Evolutionary conservation across 768 basidiomycete genomes (phyloP), one percentile per base, ranked within the genome.

Genomic region (Mycena kentingensis): DNA sequence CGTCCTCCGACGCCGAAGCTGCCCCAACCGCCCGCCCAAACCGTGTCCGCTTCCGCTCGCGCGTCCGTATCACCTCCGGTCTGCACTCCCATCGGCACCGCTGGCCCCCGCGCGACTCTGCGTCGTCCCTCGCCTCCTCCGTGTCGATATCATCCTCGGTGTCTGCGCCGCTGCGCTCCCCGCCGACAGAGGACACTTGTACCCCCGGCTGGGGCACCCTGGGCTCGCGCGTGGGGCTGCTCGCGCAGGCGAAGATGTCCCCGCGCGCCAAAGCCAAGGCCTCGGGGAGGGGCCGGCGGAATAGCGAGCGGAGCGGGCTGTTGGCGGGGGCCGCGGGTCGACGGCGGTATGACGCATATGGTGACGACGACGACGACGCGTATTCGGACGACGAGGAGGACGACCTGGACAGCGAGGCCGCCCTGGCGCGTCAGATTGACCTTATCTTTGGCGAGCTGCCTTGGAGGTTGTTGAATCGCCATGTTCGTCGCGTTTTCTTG

Each of bases 101-200:
- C 8, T 53, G 47, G 4, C 57, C 38, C 52, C 58, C 68, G 43
- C 41, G 18, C 6, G 11, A 24, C 5, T 62, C 69, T 4, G 58
- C 67, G 15, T 75, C 73, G 4, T 73, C 74, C 18, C 27, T 52
- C 29, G 81, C 84, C 28, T 60, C 73, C 19, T 83, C 84, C 5
- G 76, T 78, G 36, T 90, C 89, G 1, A 80, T 79, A 3, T 90
- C 88, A 4, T 91, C 90, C 3, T 90, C 89, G 34, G 86, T 93
- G 56, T 92, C 90, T 32, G 90, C 80, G 1, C 91, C 90, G 16
- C 74, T 93, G 21, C 87, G 83, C 42, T 79, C 82, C 24, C 77
- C 54, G 69, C 69, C 13, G 72, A 83, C 50, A 76, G 76, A 73
- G 34, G 60, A 69, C 13, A 66, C 69, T 32, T 57, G 52, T 36